Base-by-base conservation (phyloP, 768 basidiomycete genomes). In the Terana coerulea region DNA sequence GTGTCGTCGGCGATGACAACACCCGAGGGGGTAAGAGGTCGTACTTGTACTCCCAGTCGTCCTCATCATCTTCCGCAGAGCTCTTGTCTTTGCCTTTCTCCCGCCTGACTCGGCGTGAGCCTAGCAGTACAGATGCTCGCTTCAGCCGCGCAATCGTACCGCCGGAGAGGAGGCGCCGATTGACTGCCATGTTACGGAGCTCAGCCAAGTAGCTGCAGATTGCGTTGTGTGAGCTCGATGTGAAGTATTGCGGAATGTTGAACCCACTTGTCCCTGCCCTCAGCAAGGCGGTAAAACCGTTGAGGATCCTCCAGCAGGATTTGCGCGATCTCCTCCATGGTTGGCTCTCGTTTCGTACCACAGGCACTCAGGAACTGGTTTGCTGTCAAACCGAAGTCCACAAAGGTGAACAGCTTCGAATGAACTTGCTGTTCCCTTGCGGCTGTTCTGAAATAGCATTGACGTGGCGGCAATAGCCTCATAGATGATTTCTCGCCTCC, bases 1-100 rank as follows among this genome's bases (percentile, higher is more conserved):
- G 84, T 84, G 62, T 97, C 92, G 64, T 99, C 95, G 3, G 89
- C 88, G 41, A 97, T 79, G 24, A 91, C 79, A 7, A 93, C 82
- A 60, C 89, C 78, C 39, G 74, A 74, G 0, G 91, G 80, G 55
- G 71, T 73, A 83, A 77, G 33, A 97, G 70, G 53, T 91, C 88
- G 59, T 90, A 88, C 52, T 79, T 70, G 29, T 78, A 63, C 46
- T 91, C 87, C 76, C 84, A 85, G 41, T 84, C 84, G 1, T 90
- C 56, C 26, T 57, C 87, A 45, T 87, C 82, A n/a, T 86, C 84
- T 56, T 78, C 76, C 24, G 72, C 70, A 6, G 64, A 47, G 47
- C 34, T 60, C 30, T 64, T 61, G 22, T 59, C 71, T 53, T 58
- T 50, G 34, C 33, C 59, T 17, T 68, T 71, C 60, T 68, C 66